phyloP scores from a whole-genome alignment of 202 grass and related monocot genomes.

The Panicum hallii region DNA sequence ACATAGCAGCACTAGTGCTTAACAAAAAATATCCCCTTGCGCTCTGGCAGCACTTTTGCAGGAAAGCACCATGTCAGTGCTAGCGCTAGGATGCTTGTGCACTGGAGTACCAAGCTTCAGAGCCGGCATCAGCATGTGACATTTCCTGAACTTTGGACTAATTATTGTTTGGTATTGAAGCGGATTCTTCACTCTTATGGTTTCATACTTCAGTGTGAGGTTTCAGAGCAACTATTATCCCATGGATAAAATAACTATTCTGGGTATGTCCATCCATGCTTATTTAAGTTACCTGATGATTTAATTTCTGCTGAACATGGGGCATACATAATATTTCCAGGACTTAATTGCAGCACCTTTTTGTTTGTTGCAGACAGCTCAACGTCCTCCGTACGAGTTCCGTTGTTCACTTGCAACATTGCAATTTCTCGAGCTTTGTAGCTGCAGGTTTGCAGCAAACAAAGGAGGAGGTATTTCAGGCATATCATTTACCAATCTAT shows the following conservation, averaged over 20 bases:
- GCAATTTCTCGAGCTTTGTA: neutral
- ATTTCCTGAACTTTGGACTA: neutral
- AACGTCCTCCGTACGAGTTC: neutral
- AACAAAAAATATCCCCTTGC: neutral
- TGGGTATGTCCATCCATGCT: neutral
- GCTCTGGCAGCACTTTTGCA: neutral
- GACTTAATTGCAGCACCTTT: neutral
- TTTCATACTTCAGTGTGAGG: neutral
- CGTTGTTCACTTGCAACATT: too few relatives aligned
- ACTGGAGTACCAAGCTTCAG: neutral
- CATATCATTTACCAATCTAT: neutral
- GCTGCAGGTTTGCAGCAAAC: neutral
- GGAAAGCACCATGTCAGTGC: neutral
- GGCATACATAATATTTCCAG: neutral
- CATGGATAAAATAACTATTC: neutral
- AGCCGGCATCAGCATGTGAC: neutral
- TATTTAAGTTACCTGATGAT: neutral
- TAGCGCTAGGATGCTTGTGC: neutral
- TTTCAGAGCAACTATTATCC: neutral
- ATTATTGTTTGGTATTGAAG: neutral
- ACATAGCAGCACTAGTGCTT: too few relatives aligned
- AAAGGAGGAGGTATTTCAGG: neutral
- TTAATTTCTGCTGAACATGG: neutral
- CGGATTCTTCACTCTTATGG: neutral
- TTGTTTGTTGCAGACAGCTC: neutral